A percentile compares a stretch with the other conserved stretches of the same genome.
These are phyloP conservation scores for Rhodotorula sp. DNA, from an alignment of 1,284 basidiomycete genomes.

Conservation along the genomic window DNA sequence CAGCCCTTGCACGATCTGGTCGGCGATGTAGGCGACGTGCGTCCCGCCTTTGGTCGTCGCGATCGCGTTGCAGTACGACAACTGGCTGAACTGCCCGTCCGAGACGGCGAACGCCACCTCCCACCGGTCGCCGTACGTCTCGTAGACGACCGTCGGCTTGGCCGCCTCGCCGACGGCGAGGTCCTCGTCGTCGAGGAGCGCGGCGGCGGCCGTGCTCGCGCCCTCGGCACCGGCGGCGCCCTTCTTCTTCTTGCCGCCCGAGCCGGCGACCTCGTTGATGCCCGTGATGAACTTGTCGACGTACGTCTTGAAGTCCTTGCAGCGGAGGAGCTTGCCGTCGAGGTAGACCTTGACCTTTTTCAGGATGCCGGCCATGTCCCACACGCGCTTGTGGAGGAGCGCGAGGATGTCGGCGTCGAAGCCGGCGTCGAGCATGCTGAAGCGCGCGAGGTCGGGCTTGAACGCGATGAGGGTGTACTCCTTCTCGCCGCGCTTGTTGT, in stretches of 20 bases:
- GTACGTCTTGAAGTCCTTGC: slow-evolving; percentile 97
- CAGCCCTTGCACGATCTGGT: slow-evolving; percentile 78
- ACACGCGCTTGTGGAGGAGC: slow-evolving; percentile 91
- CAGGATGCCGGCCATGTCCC: slow-evolving; percentile 94
- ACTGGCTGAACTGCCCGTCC: slow-evolving; percentile 80
- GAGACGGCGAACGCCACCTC: slow-evolving; percentile 95
- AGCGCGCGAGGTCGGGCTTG: slow-evolving; percentile 86
- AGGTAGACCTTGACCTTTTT: slow-evolving; percentile 91
- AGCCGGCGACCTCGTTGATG: slow-evolving; percentile 50
- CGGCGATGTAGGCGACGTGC: slow-evolving; percentile 83
- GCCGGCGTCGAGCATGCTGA: slow-evolving; percentile 73
- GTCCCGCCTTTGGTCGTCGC: slow-evolving; percentile 96
- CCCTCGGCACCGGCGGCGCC: slow-evolving; percentile 52
- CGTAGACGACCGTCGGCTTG: slow-evolving; percentile 82
- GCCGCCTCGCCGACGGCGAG: slow-evolving; percentile 56
- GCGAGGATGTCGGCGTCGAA: slow-evolving; percentile 92
- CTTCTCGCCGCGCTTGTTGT: slow-evolving; percentile 48
- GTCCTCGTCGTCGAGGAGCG: slow-evolving; percentile 42
- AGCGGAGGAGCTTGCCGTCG: slow-evolving; percentile 83
- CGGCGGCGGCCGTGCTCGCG: slow-evolving; percentile 41
- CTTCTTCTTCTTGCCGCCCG: slow-evolving; percentile 12
- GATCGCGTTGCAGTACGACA: slow-evolving; percentile 98
- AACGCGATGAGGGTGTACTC: slow-evolving; percentile 68
- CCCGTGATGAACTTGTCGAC: slow-evolving; percentile 79
- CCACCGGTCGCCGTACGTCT: slow-evolving; percentile 80